Evolutionary conservation across 305 asterid species (phyloP).

Genomic region (Fraxinus albicans): DNA sequence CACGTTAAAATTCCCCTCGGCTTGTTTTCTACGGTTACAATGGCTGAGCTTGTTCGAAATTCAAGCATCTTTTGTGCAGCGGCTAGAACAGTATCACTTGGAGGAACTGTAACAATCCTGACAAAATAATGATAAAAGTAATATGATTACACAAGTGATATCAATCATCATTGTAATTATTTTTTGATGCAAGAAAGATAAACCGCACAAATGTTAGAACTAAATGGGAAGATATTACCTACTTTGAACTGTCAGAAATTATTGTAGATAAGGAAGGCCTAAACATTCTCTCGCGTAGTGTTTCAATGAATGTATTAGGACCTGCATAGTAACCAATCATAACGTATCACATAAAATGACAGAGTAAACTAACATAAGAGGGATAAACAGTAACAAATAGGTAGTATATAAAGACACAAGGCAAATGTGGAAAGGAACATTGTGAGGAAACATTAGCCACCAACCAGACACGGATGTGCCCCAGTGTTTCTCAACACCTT

Average conservation of each 20-base stretch:
- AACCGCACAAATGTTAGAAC: constrained; percentile 10
- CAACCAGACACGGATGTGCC: constrained; percentile 83
- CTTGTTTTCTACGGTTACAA: constrained; percentile 72
- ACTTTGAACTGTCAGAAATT: constrained; percentile 92
- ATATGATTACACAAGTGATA: constrained; percentile 1
- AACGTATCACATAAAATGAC: constrained; percentile 12
- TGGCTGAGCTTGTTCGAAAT: constrained; percentile 56
- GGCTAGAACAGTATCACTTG: constrained; percentile 72
- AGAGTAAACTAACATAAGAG: constrained; percentile 11
- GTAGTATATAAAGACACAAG: constrained; percentile 3
- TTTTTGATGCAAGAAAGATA: constrained; percentile 2
- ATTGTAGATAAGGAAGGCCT: constrained; percentile 87
- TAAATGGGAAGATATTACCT: constrained; percentile 73
- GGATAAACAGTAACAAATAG: not conserved
- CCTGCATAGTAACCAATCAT: constrained; percentile 38
- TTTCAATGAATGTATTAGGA: constrained; percentile 77
- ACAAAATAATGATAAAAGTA: constrained; percentile 2
- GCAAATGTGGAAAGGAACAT: not conserved
- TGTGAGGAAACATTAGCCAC: constrained; percentile 30
- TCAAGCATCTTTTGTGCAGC: constrained; percentile 87
- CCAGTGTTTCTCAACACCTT: constrained; percentile 99
- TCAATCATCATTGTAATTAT: constrained; percentile 7
- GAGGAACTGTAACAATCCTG: constrained; percentile 78
- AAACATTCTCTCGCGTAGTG: constrained; percentile 90
- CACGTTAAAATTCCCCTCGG: constrained; percentile 93